Evolutionary conservation across 768 basidiomycete genomes (phyloP).

Genomic region (Pisolithus microcarpus): DNA sequence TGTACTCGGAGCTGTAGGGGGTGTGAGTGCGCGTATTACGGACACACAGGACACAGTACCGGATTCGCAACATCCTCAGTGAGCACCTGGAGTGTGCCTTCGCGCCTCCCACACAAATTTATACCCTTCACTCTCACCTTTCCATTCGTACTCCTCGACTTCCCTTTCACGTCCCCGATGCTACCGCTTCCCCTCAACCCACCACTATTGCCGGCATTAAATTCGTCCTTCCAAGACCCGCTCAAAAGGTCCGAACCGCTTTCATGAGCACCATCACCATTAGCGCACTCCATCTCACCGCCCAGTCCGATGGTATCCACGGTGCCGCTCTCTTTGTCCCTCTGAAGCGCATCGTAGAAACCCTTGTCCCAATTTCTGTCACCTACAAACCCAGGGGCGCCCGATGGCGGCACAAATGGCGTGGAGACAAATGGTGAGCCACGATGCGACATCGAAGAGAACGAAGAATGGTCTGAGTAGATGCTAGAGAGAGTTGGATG

Average conservation of each 20-base stretch:
- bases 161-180: background rate
- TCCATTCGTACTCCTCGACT: background rate
- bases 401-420: constrained; percentile 41
- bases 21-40: background rate
- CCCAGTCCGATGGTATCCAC: constrained; percentile 44
- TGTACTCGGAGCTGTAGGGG: constrained; percentile 55
- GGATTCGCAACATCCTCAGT: constrained; percentile 46
- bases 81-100: constrained; percentile 47
- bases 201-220: background rate
- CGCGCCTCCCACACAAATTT: constrained; percentile 48
- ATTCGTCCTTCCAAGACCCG: background rate
- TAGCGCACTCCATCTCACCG: constrained; percentile 17
- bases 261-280: constrained; percentile 7
- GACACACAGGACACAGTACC: constrained; percentile 34
- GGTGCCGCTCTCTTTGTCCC: constrained; percentile 33
- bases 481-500: constrained; percentile 10
- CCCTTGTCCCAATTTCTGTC: constrained; percentile 66
- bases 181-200: background rate
- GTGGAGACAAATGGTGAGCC: constrained; percentile 46
- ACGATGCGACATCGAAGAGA: constrained; percentile 26
- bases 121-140: constrained; percentile 36
- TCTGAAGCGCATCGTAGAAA: constrained; percentile 42
- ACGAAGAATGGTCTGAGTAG: constrained; percentile 1
- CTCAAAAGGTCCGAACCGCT: background rate
- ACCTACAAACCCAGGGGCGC: constrained; percentile 76